Evolutionary conservation across 768 basidiomycete genomes (phyloP), one percentile per base, ranked within the genome.

Genomic region (Suillus americanus): DNA sequence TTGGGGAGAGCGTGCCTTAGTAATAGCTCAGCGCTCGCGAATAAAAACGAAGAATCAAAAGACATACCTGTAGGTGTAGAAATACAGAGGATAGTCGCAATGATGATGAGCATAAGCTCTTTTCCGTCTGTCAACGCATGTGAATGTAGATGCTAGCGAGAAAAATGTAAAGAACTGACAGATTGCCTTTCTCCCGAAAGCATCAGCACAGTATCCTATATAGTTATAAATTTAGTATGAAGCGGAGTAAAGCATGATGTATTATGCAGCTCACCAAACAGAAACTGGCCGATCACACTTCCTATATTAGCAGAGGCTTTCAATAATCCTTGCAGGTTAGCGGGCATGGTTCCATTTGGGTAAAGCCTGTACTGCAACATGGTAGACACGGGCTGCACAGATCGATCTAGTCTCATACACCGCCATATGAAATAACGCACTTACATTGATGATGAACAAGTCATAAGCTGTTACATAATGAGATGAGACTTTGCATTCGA

Each of bases 51-150:
- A 28, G 14, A 23, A 46, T 30, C 5, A 8, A 46, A 33, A 51
- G 38, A 63, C 23, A 61, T 5, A 79, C 80, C 86, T 5, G 90
- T 90, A 0, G 91, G 91, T 16, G 82, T 85, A 2, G 86, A 84
- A 63, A 92, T 79, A 35, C 81, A 83, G 41, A 92, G 74, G 70
- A 92, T 90, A 2, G 91, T 92, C 0, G 89, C 90, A 60, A 92
- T 66, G 70, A 93, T 92, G 68, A 91, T 91, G 64, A 93, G 77
- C 84, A 92, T 89, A 60, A 93, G 82, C 70, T 92, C 91, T 72
- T 91, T 89, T 10, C 90, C 89, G 66, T 91, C 88, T 87, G 71
- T 10, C 54, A 37, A 60, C 12, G 35, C 13, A 40, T 25, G 9
- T 68, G 50, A 71, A 67, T n/a, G 13, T 61, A 20, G 48, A 7